Evolutionary conservation across 306 rosid species (phyloP), one percentile per base, ranked within the genome.

Genomic region (Lotus japonicus): DNA sequence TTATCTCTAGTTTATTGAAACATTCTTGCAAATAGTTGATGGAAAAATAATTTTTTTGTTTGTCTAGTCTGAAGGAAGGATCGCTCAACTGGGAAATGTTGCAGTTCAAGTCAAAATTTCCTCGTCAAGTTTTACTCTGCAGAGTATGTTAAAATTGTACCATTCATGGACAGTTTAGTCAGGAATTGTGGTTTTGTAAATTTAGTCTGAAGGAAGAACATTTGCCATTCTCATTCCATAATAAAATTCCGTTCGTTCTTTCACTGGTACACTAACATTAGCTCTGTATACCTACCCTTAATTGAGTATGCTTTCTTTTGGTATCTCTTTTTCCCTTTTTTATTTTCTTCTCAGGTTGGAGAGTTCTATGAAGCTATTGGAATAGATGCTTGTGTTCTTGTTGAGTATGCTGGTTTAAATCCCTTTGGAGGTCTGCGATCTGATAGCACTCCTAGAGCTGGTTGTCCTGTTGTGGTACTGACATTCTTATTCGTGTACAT

Each of bases 401-500:
- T 92, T 43, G 97, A 92, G 73, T 88, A 83, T 74, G 97, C 97
- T 0, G 98, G 98, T 73, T 82, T 92, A 61, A 92, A 92, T 73
- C 98, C 98, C 75, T 86, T 83, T 64, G 98, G 98, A 2, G 98
- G 97, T 61, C 79, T 88, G 56, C 97, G 87, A 19, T 76, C 92
- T 35, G 98, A 89, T 77, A 84, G 94, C 55, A 68, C 83, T 74
- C 98, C 98, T 18, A 88, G 77, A 81, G 98, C 98, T 77, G 96
- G 98, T 72, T 92, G 97, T 79, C 98, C 94, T 23, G 97, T 92
- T 76, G 81, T 92, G 96, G 98, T 92, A 91, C 62, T 57, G 51
- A 3, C 36, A 72, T 58, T 68, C 48, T 58, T 77, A 66, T 19
- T 61, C 50, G 11, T 62, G 39, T 55, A 35, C 65, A 52, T 68